Base-by-base conservation (phyloP, 305 asterid species). In the Ilex paraguariensis region DNA sequence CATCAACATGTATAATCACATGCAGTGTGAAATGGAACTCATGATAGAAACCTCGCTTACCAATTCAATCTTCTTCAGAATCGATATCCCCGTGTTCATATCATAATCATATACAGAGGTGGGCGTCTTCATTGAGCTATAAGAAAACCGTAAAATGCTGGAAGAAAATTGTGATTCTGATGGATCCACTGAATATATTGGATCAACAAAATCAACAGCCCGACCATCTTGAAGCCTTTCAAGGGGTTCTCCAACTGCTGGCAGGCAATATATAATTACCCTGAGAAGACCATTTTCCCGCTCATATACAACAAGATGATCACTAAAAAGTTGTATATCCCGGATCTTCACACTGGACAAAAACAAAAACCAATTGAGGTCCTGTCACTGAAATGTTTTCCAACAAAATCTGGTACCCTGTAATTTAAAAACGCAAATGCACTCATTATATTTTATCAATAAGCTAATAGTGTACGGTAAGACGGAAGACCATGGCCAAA, bases 91-190 rank as follows among this genome's bases (percentile, higher is more conserved):
- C 10, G 90, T 74, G 70, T 84, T 70, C 99, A 93, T 87, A 68
- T 90, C 99, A 81, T 87, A 93, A 66, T 90, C 95, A 66, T 90
- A 87, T 56, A 87, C 89, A 33, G 99, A 93, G 66, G 79, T 77
- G 32, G 99, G 97, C n/a, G 95, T 90, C 79, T 74, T 90, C 88
- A 93, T 52, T 54, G 97, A 93, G 77, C 91, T 82, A 70, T 90
- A 93, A 51, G 5, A 60, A 76, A 81, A 93, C 81, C 95, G 81
- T 61, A 93, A 77, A 76, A 90, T 79, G 63, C 76, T 81, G 77
- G 99, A 90, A 68, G 83, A 74, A 67, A 90, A 93, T 57, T 83
- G 79, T 11, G 99, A 87, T 77, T 86, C 92, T 21, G 68, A 65
- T 63, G 88, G 65, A 61, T 80, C 77, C 68, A 84, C 77, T 17